phyloP scores from a whole-genome alignment of 495 filamentous ascomycete species.

The Massariosphaeria phaeospora region DNA sequence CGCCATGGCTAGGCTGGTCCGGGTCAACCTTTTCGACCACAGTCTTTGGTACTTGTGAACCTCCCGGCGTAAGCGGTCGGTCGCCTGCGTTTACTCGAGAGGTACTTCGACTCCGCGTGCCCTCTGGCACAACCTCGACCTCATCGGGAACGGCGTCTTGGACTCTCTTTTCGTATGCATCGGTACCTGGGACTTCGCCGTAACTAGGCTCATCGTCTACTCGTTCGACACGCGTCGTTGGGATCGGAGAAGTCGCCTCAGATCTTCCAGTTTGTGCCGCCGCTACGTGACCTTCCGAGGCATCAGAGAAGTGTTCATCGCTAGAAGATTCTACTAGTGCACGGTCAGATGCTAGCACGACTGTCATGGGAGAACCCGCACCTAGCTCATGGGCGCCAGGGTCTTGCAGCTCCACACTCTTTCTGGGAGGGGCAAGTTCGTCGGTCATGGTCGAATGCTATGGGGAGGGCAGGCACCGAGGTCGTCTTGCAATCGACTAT shows the following conservation, averaged over 20 bases:
- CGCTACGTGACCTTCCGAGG: conserved; percentile 58
- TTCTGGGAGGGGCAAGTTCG: conserved; percentile 61
- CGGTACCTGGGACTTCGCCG: conserved; percentile 60
- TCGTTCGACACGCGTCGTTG: conserved; percentile 56
- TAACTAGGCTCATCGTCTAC: conserved; percentile 54
- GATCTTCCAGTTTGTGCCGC: conserved; percentile 21
- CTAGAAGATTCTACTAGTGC: conserved; percentile 54
- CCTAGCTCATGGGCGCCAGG: conserved; percentile 78
- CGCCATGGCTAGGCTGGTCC: conserved; percentile 66
- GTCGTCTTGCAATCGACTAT: too few species aligned
- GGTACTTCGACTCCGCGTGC: conserved; percentile 45
- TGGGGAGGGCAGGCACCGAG: neutral
- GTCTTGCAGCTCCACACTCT: conserved; percentile 62
- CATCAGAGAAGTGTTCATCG: conserved; percentile 88
- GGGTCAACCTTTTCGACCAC: conserved; percentile 76
- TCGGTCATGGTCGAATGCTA: conserved; percentile 35
- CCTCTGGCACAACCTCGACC: conserved; percentile 58
- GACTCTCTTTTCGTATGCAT: conserved; percentile 52
- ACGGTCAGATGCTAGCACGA: neutral
- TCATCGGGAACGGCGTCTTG: conserved; percentile 64
- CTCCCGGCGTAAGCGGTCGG: conserved; percentile 48
- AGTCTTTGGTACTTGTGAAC: conserved; percentile 68
- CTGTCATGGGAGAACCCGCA: conserved; percentile 41
- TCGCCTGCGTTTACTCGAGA: conserved; percentile 41
- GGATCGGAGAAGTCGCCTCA: conserved; percentile 52